Conservation (phyloP, 176 grass and related monocot species). For the Bolboschoenus planiculmis region DNA sequence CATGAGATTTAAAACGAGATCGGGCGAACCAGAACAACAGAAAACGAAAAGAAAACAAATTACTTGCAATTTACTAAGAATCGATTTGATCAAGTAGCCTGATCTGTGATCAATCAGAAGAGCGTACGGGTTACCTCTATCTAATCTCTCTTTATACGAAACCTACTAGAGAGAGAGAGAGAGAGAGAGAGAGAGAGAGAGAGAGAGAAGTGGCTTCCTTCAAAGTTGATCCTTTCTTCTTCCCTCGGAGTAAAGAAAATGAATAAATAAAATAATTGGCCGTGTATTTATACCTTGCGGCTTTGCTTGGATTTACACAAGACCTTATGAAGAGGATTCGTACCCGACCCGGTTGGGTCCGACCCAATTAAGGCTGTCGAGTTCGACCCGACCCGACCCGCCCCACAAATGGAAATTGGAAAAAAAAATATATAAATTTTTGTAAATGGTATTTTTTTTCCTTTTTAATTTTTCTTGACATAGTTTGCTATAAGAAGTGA, state of each 20-base stretch:
- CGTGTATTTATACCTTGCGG: conserved; percentile 23
- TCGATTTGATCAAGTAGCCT: not conserved
- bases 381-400: too few species aligned
- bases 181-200: not conserved
- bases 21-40: not conserved
- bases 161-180: not conserved
- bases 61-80: not conserved
- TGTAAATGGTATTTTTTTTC: too few species aligned
- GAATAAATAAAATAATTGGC: not conserved
- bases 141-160: conserved; percentile 5
- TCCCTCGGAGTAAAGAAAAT: conserved; percentile 10
- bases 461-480: too few species aligned
- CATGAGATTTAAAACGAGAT: not conserved
- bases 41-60: not conserved
- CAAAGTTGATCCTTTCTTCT: conserved; percentile 13
- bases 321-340: not conserved
- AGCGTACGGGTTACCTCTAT: not conserved
- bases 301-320: not conserved
- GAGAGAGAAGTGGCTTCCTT: not conserved
- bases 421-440: too few species aligned
- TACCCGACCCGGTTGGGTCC: not conserved
- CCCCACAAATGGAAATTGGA: too few species aligned
- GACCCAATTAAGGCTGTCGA: not conserved
- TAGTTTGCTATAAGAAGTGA: too few species aligned
- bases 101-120: not conserved